Base-by-base conservation (phyloP, 495 filamentous ascomycete species). In the Podospora didyma region DNA sequence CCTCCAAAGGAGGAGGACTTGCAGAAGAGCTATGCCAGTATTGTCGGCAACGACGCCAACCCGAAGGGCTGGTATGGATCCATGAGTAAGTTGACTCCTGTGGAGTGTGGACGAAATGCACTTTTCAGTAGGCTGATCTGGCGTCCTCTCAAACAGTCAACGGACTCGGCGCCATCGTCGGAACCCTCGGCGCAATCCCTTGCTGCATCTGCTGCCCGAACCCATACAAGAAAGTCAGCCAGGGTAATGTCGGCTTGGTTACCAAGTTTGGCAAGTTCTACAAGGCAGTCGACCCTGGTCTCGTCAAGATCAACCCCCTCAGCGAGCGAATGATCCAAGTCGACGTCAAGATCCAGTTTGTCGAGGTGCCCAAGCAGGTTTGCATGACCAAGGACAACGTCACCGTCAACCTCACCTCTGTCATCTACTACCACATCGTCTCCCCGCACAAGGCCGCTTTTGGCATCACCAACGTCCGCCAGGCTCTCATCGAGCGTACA, bases 341-440 rank as follows among this genome's bases (percentile, higher is more conserved):
- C 61, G 94, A 99, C 70, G 94, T 99, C 71, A 97, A 97, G 84
- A 97, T 97, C 64, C 94, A 99, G 75, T 96, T 97, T 63, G 92
- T 92, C 70, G 86, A 99, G 79, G 94, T 98, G 6, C 94, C 94
- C 7, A 83, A 90, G 69, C 94, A 99, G 75, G 83, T 92, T 64
- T 97, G 93, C 82, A 99, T 99, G 92, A 99, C 95, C 71, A 97
- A 96, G 74, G 94, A 99, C 77, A 97, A 97, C 63, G 94, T 97
- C 56, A 95, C 87, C 22, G 82, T 98, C 45, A 84, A 93, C 65
- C 81, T 98, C 56, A 97, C 91, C 34, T 93, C 88, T 24, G 94
- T 99, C 60, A 99, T 99, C 78, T 99, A 99, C 82, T 99, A 99
- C 79, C 90, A 96, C 80, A 90, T 99, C 68, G 86, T 83, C 51